Conservation (phyloP, 2,329 filamentous ascomycete genomes). For the Shiraia sp. region DNA sequence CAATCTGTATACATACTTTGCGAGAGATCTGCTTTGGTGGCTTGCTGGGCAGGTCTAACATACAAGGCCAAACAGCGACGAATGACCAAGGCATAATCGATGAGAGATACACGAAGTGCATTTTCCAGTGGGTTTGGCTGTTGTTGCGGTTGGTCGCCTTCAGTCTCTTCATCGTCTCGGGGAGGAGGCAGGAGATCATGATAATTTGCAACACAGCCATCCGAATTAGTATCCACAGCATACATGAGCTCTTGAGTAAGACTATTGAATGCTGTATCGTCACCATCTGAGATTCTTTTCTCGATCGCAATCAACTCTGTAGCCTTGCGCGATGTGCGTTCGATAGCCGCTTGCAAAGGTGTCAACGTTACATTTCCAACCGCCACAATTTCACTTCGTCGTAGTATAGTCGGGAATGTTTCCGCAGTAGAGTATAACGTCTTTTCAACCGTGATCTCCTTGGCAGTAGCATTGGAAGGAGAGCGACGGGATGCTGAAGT, state of each 20-base stretch:
- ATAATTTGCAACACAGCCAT: constrained; percentile 79
- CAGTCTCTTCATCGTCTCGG: constrained; percentile 45
- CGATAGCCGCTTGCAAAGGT: constrained; percentile 84
- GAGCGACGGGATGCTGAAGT: constrained; percentile 74
- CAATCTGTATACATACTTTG: constrained; percentile 58
- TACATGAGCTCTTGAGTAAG: constrained; percentile 77
- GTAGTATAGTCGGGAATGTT: constrained; percentile 85
- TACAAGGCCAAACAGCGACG: constrained; percentile 78
- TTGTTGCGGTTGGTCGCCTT: constrained; percentile 42
- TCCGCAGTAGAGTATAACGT: constrained; percentile 81
- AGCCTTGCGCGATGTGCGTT: constrained; percentile 88
- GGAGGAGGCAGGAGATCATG: constrained; percentile 69
- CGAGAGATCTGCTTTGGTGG: constrained; percentile 63
- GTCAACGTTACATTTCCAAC: constrained; percentile 68
- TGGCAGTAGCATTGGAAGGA: constrained; percentile 66
- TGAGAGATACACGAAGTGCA: constrained; percentile 79
- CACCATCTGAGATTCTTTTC: constrained; percentile 72
- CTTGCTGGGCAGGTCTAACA: constrained; percentile 64
- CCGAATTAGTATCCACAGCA: constrained; percentile 72
- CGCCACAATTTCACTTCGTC: constrained; percentile 80
- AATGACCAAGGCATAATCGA: constrained; percentile 87
- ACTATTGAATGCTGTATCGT: constrained; percentile 68
- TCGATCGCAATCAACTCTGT: constrained; percentile 79
- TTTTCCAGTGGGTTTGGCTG: constrained; percentile 65
- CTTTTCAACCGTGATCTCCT: constrained; percentile 81